phyloP scores from a whole-genome alignment of 2,329 filamentous ascomycete species.

The Pseudogymnoascus sp. region DNA sequence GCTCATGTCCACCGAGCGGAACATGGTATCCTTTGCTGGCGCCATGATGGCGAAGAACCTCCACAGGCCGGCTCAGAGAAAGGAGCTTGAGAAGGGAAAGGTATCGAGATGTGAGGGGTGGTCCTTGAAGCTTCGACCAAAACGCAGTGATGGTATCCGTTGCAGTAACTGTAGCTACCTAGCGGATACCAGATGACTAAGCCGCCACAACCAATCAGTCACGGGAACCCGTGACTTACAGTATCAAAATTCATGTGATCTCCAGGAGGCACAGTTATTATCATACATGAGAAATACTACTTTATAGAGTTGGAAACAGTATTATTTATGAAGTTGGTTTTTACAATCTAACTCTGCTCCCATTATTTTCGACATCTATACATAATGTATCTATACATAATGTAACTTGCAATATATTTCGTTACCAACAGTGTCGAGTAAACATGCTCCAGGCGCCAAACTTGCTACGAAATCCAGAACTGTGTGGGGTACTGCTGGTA shows the following conservation, averaged over 20 bases:
- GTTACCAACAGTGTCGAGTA: constrained; percentile 1
- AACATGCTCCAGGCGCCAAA: constrained; percentile 1
- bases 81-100: constrained; percentile 3
- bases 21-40: constrained; percentile 79
- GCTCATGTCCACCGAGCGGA: constrained; percentile 99
- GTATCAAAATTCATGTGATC: background rate
- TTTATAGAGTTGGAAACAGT: background rate
- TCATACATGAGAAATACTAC: background rate
- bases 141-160: constrained; percentile 7
- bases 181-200: constrained; percentile 4
- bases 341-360: background rate
- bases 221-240: background rate
- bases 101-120: background rate
- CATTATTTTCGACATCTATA: constrained; percentile 2
- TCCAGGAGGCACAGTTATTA: background rate
- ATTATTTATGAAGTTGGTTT: background rate
- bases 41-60: constrained; percentile 43
- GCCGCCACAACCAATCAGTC: constrained; percentile 9
- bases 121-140: background rate
- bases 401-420: background rate
- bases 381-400: constrained; percentile 1
- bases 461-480: constrained; percentile 5
- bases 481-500: background rate
- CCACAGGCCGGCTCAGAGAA: constrained; percentile 8
- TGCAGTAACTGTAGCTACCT: constrained; percentile 9